These are phyloP conservation scores for Umbelopsis sp. DNA, from an alignment of 371 early-diverging fungal species.

Conservation along the genomic window DNA sequence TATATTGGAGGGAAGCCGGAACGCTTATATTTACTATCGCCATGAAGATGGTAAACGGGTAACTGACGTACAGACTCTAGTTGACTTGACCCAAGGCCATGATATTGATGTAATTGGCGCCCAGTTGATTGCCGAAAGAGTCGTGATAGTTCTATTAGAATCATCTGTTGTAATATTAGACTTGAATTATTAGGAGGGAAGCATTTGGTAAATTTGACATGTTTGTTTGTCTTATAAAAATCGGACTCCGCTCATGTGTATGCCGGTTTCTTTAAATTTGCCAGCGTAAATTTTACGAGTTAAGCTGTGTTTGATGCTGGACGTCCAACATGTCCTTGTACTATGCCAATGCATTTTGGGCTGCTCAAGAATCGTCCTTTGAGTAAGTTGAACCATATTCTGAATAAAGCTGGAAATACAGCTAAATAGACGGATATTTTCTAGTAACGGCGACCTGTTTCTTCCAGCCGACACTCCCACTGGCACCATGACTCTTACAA, in stretches of 20 bases:
- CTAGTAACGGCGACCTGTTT: neutral
- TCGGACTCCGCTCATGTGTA: too few relatives aligned
- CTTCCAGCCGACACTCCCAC: neutral
- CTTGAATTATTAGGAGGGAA: neutral
- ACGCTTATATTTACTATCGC: slow-evolving; percentile 70
- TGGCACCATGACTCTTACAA: neutral
- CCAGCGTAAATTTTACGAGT: too few relatives aligned
- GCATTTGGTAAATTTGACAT: too few relatives aligned
- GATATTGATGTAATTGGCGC: slow-evolving; percentile 53
- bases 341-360: neutral
- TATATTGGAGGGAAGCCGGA: slow-evolving; percentile 71
- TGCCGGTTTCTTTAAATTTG: too few relatives aligned
- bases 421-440: too few relatives aligned
- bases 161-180: slow-evolving; percentile 35
- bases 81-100: slow-evolving; percentile 43
- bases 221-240: too few relatives aligned
- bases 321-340: neutral
- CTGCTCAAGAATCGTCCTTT: neutral
- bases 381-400: neutral
- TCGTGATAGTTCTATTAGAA: slow-evolving; percentile 55
- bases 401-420: too few relatives aligned
- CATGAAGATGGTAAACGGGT: slow-evolving; percentile 34
- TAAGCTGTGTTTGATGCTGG: neutral
- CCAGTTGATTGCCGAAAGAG: slow-evolving; percentile 43
- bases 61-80: slow-evolving; percentile 41